Evolutionary conservation across 371 early-diverging fungal species (phyloP).

Genomic region (Chytridium lagenaria): DNA sequence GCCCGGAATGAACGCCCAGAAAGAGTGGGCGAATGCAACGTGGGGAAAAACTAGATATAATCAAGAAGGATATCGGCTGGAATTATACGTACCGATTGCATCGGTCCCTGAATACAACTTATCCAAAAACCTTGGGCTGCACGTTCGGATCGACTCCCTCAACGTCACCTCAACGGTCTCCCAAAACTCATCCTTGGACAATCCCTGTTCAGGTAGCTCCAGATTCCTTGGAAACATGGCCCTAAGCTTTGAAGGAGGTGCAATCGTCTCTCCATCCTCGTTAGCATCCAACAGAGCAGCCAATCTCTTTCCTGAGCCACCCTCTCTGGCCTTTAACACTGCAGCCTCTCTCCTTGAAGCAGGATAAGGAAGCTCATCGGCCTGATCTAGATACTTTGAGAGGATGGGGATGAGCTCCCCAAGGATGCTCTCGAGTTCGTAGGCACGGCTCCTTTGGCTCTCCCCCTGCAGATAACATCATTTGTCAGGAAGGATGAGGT

Average conservation of each 20-base stretch:
- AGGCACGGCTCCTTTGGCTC: not conserved
- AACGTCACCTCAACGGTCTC: conserved; percentile 58
- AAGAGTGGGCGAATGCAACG: no score
- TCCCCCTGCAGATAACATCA: not conserved
- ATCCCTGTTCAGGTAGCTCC: conserved; percentile 54
- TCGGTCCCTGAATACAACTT: conserved; percentile 84
- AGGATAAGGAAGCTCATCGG: not conserved
- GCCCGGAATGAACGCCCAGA: no score
- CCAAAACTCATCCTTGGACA: conserved; percentile 62
- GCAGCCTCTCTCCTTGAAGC: not conserved
- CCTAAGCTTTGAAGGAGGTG: conserved; percentile 12
- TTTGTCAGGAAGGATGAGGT: no score
- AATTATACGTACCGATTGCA: conserved; percentile 58
- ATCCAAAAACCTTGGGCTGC: conserved; percentile 76
- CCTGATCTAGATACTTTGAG: not conserved
- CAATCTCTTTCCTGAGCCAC: no score
- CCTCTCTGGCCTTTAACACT: no score
- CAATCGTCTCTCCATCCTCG: not conserved
- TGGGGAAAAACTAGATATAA: no score
- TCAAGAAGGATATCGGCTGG: no score
- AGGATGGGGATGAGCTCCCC: not conserved
- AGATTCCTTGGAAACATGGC: not conserved
- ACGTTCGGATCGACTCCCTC: conserved; percentile 71
- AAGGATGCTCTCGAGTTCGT: conserved; percentile 5
- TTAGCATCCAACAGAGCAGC: no score